Evolutionary conservation across 2,329 filamentous ascomycete species (phyloP).

Genomic region (Rhexocercosporidium sp.): DNA sequence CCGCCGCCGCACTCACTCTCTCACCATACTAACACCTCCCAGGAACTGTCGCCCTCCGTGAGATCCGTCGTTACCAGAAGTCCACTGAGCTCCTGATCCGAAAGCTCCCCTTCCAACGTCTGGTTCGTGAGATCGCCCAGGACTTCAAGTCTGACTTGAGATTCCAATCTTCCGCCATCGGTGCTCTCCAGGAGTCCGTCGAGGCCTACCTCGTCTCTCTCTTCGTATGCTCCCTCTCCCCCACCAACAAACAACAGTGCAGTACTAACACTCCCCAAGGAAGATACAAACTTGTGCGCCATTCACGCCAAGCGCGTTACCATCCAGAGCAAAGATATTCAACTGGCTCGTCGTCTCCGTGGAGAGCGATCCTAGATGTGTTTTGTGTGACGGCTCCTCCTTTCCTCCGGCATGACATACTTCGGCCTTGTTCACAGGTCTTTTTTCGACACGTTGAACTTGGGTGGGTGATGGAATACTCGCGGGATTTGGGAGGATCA

Average conservation of each 20-base stretch:
- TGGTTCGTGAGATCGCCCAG: constrained; percentile 96
- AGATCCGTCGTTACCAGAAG: constrained; percentile 99
- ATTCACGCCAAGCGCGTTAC: constrained; percentile 99
- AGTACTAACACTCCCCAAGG: constrained; percentile 75
- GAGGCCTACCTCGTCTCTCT: constrained; percentile 88
- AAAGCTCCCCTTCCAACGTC: constrained; percentile 96
- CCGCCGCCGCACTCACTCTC: too few relatives aligned
- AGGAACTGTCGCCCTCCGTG: constrained; percentile 93
- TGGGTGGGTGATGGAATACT: constrained; percentile 15
- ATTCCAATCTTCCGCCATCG: constrained; percentile 98
- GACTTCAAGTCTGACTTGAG: constrained; percentile 95
- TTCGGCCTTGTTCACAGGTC: constrained; percentile 20
- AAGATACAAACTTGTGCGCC: constrained; percentile 67
- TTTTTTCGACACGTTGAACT: constrained; percentile 3
- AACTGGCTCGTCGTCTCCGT: constrained; percentile 74
- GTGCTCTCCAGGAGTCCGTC: constrained; percentile 96
- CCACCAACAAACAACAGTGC: too few relatives aligned
- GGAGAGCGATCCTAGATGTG: constrained; percentile 82
- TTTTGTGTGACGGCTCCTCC: constrained; percentile 9
- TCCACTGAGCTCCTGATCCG: constrained; percentile 94
- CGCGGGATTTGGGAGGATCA: constrained; percentile 29
- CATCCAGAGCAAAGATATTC: constrained; percentile 65
- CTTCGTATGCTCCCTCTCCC: not conserved
- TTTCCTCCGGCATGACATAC: constrained; percentile 24
- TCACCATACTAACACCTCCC: too few relatives aligned